Conservation (phyloP, 2,329 filamentous ascomycete species). For the Cladosporium sp. region DNA sequence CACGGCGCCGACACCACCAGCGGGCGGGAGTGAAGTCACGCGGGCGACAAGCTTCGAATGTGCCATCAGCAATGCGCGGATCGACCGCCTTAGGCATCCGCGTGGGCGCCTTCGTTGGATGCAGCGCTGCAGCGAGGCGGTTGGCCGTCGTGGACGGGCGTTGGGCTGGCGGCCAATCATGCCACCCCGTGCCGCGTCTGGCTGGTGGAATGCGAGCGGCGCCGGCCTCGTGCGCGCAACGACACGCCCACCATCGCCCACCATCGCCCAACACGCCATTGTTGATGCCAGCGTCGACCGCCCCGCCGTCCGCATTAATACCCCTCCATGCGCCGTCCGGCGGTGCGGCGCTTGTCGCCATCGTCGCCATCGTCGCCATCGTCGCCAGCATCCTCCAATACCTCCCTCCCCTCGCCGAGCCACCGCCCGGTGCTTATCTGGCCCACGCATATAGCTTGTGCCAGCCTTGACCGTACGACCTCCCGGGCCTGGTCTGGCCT, state of each 20-base stretch:
- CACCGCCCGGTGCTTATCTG: not conserved
- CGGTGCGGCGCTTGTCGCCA: not conserved
- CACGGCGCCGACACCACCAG: not conserved
- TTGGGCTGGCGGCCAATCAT: slow-evolving; percentile 8
- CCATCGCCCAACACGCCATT: not conserved
- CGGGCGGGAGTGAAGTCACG: not conserved
- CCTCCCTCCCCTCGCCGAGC: not conserved
- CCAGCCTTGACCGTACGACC: not conserved
- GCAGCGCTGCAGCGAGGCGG: not conserved
- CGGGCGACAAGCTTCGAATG: not conserved
- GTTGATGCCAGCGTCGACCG: not conserved
- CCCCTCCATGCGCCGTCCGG: not conserved
- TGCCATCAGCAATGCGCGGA: not conserved
- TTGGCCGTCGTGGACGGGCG: not conserved
- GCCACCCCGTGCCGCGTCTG: not conserved
- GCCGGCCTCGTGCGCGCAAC: slow-evolving; percentile 5
- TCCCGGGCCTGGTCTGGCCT: not conserved
- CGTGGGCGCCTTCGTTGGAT: not conserved
- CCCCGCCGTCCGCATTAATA: not conserved
- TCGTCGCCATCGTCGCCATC: not conserved
- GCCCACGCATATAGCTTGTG: not conserved
- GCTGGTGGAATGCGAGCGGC: too few relatives aligned
- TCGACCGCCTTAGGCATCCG: not conserved
- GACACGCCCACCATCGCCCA: slow-evolving; percentile 4
- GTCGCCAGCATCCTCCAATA: not conserved